Conservation (phyloP, 1,284 basidiomycete genomes). For the Cystobasidium sp. region DNA sequence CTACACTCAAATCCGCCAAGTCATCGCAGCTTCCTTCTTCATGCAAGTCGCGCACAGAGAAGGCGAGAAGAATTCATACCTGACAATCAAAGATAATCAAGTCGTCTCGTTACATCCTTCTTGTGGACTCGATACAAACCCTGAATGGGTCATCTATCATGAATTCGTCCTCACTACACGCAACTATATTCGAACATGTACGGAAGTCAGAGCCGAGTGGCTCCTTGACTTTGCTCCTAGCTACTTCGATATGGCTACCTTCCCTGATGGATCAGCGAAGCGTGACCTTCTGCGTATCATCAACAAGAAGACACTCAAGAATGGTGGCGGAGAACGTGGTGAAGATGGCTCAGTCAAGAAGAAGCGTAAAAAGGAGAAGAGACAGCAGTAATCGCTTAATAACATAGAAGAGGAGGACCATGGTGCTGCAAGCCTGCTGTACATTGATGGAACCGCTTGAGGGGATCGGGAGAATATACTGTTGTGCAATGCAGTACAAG, state of each 20-base stretch:
- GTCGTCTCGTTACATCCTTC: constrained; percentile 92
- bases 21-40: constrained; percentile 92
- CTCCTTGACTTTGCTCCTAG: constrained; percentile 76
- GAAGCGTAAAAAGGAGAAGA: constrained; percentile 44
- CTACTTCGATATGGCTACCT: constrained; percentile 76
- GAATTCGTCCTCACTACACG: constrained; percentile 90
- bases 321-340: constrained; percentile 23
- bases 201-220: constrained; percentile 89
- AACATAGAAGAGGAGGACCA: not conserved
- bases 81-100: constrained; percentile 94
- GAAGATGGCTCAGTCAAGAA: constrained; percentile 39
- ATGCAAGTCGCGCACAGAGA: constrained; percentile 98
- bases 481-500: too few relatives aligned
- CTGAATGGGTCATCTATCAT: constrained; percentile 97
- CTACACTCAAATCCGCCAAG: constrained; percentile 78
- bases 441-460: not conserved
- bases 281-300: constrained; percentile 64
- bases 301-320: constrained; percentile 56
- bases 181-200: constrained; percentile 86
- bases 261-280: constrained; percentile 76
- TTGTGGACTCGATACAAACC: constrained; percentile 87
- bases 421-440: not conserved
- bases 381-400: not conserved
- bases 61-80: constrained; percentile 76
- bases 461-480: too few relatives aligned